Base-by-base conservation (phyloP, 306 rosid species). In the Dalbergia cultrata region DNA sequence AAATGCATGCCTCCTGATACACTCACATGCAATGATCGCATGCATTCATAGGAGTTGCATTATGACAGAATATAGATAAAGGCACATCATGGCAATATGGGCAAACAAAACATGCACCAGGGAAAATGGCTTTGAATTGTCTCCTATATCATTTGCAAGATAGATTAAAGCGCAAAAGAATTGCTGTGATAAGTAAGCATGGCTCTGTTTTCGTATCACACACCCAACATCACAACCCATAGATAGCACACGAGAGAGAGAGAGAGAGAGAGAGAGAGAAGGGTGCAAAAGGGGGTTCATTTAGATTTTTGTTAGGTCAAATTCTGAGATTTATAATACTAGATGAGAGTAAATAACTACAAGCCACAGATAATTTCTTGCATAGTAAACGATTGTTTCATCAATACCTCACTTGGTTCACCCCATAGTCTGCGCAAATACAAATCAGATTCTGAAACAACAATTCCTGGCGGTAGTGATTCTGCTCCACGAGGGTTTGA, bases 401-500 rank as follows among this genome's bases (percentile, higher is more conserved):
- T 62, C 80, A 84, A 87, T 89, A 93, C 99, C 93, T 93, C 99
- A 76, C 87, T 90, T 49, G 99, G 99, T 31, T 90, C 97, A 58
- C 99, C 99, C 99, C 99, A 96, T 81, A 93, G 80, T 84, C 99
- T 88, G 62, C 93, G 97, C 85, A 90, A 67, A 82, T 92, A 84
- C 63, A 93, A 85, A 87, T 96, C 99, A 78, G 99, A 86, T 81
- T 92, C 88, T 60, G 98, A 41, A 62, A 82, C 99, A 84, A 96
- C 76, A 81, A 96, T 92, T 85, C 92, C 92, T 4, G 98, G 98
- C 68, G 99, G 98, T 26, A 96, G 86, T 66, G 86, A 83, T 84
- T 93, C 99, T 8, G 99, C 97, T 67, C 99, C 99, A 77, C 81
- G 92, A 63, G 99, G 99, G 85, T 96, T 96, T 85, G 98, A 85